Evolutionary conservation across 148 eudicot species (phyloP).

Genomic region (Fallopia convolvulus): DNA sequence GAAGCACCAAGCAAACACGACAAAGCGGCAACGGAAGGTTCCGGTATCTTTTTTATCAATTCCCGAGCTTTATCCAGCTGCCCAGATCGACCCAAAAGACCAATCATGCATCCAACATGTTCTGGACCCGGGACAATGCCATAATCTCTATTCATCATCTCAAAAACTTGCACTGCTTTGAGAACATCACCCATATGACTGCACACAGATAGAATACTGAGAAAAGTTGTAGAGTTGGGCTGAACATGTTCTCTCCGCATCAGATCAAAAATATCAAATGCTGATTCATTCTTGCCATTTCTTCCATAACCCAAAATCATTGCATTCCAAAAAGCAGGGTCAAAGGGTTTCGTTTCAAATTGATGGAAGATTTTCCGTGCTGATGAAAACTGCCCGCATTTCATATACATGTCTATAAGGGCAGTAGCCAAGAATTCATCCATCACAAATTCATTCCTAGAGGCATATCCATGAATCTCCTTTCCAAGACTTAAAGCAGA

Average conservation of each 20-base stretch:
- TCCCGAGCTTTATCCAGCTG: slow-evolving; percentile 54
- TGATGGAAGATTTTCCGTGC: slow-evolving; percentile 50
- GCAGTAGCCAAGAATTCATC: slow-evolving; percentile 62
- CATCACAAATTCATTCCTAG: slow-evolving; percentile 26
- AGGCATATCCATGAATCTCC: slow-evolving; percentile 53
- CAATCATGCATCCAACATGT: slow-evolving; percentile 51
- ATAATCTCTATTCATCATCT: slow-evolving; percentile 46
- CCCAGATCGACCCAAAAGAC: slow-evolving; percentile 66
- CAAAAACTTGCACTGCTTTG: slow-evolving; percentile 42
- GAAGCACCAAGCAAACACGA: slow-evolving; percentile 70
- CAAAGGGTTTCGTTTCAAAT: slow-evolving; percentile 32
- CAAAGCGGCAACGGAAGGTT: slow-evolving; percentile 38
- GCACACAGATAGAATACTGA: slow-evolving; percentile 51
- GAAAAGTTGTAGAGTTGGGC: slow-evolving; percentile 57
- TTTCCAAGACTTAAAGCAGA: slow-evolving; percentile 43
- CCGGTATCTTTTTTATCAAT: slow-evolving; percentile 29
- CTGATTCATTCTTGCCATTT: slow-evolving; percentile 51
- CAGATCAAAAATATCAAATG: slow-evolving; percentile 46
- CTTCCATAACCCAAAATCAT: slow-evolving; percentile 83
- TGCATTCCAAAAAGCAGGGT: slow-evolving; percentile 75
- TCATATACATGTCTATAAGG: slow-evolving; percentile 79
- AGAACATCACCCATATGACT: slow-evolving; percentile 56
- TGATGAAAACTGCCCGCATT: slow-evolving; percentile 43
- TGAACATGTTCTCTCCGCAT: slow-evolving; percentile 45
- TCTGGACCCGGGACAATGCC: slow-evolving; percentile 44